Evolutionary conservation across 2,329 filamentous ascomycete species (phyloP), one percentile per base, ranked within the genome.

Genomic region (Dothidotthia symphoricarpi): DNA sequence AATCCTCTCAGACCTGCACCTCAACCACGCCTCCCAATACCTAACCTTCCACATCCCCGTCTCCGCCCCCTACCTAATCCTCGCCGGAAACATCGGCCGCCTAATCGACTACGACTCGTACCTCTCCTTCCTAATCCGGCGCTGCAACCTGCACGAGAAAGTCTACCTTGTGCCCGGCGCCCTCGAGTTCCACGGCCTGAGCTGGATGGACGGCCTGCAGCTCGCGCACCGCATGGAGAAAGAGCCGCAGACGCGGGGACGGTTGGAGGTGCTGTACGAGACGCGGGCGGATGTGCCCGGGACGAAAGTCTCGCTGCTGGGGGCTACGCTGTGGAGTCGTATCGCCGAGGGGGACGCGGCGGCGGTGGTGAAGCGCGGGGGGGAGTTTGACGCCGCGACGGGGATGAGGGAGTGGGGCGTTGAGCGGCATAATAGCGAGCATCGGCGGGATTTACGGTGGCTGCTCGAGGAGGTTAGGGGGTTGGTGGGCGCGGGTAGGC

Each of bases 291-390:
- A 74, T 31, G 47, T 70, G 13, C 55, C 64, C 1, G 58, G 59
- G 2, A 70, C 71, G 1, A 54, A 54, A 16, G 35, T 80, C n/a
- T 76, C 71, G 3, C 59, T 82, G 3, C 57, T 82, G 2, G 79
- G 79, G 5, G 81, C 76, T 45, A 80, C 77, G 2, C 65, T 83
- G 0, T 81, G 78, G 74, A 80, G 77, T 1, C 47, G 59, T 0
- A 69, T 83, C 5, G 66, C 73, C 0, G 45, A 65, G 0, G 58
- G 68, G 4, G 62, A 65, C 4, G 59, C 50, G 9, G 55, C 57
- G 0, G 51, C 69, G 4, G 72, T 82, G 11, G 31, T 61, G 16
- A 57, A 58, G 24, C 74, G 66, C 41, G 64, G 81, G 8, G 71
- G 69, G 14, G 80, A 83, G 54, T 82, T 79, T 35, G 63, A 70